A percentile compares a stretch with the other conserved stretches of the same genome.
Evolutionary conservation across 352 stramenopile genomes (phyloP).

Genomic region (Phytophthora colocasiae): DNA sequence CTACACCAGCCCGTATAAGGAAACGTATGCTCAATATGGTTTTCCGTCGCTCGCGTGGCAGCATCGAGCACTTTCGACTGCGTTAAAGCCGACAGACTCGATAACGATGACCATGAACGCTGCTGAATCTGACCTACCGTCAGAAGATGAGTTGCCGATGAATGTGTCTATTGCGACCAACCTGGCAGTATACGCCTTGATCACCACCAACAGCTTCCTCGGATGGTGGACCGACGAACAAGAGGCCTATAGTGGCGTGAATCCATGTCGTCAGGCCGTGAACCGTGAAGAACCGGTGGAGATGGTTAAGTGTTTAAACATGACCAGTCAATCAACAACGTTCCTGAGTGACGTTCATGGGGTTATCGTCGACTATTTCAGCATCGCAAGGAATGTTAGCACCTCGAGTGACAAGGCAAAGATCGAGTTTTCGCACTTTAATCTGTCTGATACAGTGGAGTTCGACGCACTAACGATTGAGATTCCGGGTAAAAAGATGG

Average conservation of each 20-base stretch:
- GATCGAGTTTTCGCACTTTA: slow-evolving; percentile 20
- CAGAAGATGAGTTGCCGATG: background rate
- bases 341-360: slow-evolving; percentile 5
- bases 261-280: too few species aligned
- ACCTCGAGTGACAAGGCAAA: slow-evolving; percentile 8
- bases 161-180: background rate
- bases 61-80: background rate
- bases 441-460: slow-evolving; percentile 1
- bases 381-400: slow-evolving; percentile 10
- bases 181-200: background rate
- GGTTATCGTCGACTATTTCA: slow-evolving; percentile 13
- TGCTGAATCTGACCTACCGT: background rate
- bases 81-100: background rate
- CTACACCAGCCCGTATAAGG: too few species aligned
- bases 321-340: background rate
- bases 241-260: too few species aligned
- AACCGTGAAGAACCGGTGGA: too few species aligned
- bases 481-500: slow-evolving; percentile 20
- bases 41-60: background rate
- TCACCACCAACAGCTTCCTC: background rate
- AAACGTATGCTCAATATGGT: background rate
- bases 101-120: background rate
- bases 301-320: slow-evolving; percentile 5
- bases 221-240: too few species aligned
- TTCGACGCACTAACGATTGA: slow-evolving; percentile 21